A percentile compares a stretch with the other conserved stretches of the same genome.
Evolutionary conservation across 345 rosid species (phyloP).

Genomic region (Lenwebbia sp.): DNA sequence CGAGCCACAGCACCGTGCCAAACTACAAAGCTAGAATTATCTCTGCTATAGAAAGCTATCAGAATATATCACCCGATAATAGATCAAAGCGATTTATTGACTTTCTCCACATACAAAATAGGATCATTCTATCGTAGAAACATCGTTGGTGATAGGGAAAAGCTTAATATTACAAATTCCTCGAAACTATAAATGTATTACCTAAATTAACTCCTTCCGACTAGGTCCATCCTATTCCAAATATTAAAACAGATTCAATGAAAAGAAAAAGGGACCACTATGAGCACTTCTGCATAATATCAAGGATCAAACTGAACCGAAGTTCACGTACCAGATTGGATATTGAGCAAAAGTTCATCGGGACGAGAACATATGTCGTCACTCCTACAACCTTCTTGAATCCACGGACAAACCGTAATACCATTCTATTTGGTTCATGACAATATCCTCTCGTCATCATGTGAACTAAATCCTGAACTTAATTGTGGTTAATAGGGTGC

Average conservation of each 20-base stretch:
- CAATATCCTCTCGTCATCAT: neutral
- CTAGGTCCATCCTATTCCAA: neutral
- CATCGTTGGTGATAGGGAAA: too few relatives aligned
- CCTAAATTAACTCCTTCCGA: neutral
- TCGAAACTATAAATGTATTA: too few relatives aligned
- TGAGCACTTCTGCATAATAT: neutral
- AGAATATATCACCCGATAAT: too few relatives aligned
- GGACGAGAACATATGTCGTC: neutral
- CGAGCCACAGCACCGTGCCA: too few relatives aligned
- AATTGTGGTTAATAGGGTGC: neutral
- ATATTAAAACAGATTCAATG: neutral
- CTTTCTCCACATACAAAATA: too few relatives aligned
- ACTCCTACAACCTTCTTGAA: neutral
- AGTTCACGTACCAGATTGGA: rapidly evolving
- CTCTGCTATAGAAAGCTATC: too few relatives aligned
- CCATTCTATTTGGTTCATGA: neutral
- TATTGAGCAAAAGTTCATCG: neutral
- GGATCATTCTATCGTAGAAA: too few relatives aligned
- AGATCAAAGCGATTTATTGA: too few relatives aligned
- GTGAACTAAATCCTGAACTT: neutral
- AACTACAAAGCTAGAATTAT: too few relatives aligned
- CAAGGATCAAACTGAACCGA: neutral
- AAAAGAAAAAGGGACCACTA: neutral
- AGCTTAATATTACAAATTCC: too few relatives aligned
- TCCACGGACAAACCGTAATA: neutral